Conservation (phyloP, 768 basidiomycete genomes). For the Butyriboletus loyo region DNA sequence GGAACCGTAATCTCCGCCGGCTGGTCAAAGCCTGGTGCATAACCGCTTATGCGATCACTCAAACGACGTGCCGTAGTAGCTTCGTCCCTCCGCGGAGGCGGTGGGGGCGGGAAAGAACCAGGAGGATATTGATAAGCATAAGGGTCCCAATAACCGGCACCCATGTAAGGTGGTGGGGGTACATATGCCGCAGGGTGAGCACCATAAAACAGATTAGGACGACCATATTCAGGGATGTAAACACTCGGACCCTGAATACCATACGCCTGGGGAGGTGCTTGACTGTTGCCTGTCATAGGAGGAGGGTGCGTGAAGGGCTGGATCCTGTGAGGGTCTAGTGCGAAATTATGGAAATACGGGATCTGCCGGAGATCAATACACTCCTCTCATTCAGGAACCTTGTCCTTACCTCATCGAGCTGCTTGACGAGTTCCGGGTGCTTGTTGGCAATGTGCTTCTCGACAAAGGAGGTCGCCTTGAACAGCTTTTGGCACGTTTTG, state of each 20-base stretch:
- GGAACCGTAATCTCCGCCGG: slow-evolving; percentile 46
- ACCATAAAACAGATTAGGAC: slow-evolving; percentile 40
- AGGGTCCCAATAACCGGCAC: slow-evolving; percentile 44
- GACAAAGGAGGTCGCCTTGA: slow-evolving; percentile 95
- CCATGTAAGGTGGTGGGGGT: slow-evolving; percentile 39
- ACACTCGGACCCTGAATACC: slow-evolving; percentile 64
- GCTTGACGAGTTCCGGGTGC: slow-evolving; percentile 81
- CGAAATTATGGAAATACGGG: slow-evolving; percentile 93
- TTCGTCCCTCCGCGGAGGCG: slow-evolving; percentile 55
- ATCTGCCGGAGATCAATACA: slow-evolving; percentile 46
- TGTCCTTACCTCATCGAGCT: slow-evolving; percentile 74
- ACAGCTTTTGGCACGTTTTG: slow-evolving; percentile 94
- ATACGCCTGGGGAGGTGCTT: slow-evolving; percentile 83
- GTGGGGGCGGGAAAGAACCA: slow-evolving; percentile 34
- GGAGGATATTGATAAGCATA: slow-evolving; percentile 42
- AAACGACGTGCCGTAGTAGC: slow-evolving; percentile 58
- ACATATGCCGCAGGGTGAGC: slow-evolving; percentile 34
- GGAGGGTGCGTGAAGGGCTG: slow-evolving; percentile 83
- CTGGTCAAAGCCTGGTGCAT: slow-evolving; percentile 50
- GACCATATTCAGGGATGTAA: slow-evolving; percentile 47
- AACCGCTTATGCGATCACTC: slow-evolving; percentile 80
- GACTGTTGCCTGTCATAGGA: slow-evolving; percentile 58
- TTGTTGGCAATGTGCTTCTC: slow-evolving; percentile 98
- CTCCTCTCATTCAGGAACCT: slow-evolving; percentile 3
- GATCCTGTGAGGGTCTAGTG: slow-evolving; percentile 91